These are phyloP conservation scores for Salix viminalis DNA, from an alignment of 345 rosid species.

Conservation along the genomic window DNA sequence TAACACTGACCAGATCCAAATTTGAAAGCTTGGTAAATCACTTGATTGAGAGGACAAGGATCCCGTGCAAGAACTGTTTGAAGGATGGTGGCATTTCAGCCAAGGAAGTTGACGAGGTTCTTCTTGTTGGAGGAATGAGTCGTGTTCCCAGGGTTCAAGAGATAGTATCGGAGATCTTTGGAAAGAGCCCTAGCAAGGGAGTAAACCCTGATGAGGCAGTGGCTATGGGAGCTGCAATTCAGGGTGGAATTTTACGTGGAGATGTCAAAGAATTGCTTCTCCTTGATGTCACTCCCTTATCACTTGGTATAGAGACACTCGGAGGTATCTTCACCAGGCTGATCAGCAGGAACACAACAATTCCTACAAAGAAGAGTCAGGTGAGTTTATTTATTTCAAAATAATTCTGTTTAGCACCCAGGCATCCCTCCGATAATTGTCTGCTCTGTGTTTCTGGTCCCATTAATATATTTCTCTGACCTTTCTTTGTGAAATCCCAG, in stretches of 20 bases:
- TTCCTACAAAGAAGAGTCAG: slow-evolving; percentile 34
- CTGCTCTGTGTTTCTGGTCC: not conserved
- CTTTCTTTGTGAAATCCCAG: not conserved
- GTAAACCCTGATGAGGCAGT: slow-evolving; percentile 36
- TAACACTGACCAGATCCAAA: slow-evolving; percentile 28
- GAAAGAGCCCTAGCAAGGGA: slow-evolving; percentile 32
- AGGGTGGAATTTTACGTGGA: slow-evolving; percentile 35
- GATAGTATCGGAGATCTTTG: slow-evolving; percentile 20
- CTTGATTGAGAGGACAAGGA: slow-evolving; percentile 30
- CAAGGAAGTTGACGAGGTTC: slow-evolving; percentile 31
- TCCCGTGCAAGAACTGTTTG: slow-evolving; percentile 28
- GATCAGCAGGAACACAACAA: slow-evolving; percentile 28
- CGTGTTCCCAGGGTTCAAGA: slow-evolving; percentile 35
- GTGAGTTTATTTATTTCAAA: slow-evolving; percentile 1
- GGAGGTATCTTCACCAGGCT: slow-evolving; percentile 31
- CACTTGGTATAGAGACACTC: slow-evolving; percentile 33
- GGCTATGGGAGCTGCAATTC: slow-evolving; percentile 36
- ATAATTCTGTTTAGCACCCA: not conserved
- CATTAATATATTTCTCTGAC: not conserved
- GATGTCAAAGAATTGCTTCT: slow-evolving; percentile 33
- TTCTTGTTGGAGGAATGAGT: slow-evolving; percentile 36
- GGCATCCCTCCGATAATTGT: not conserved
- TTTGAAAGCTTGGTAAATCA: slow-evolving; percentile 24
- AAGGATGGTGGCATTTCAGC: slow-evolving; percentile 31
- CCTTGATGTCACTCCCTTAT: slow-evolving; percentile 29